Conservation (phyloP, 2,329 filamentous ascomycete genomes). For the Ascocoryne sarcoides region DNA sequence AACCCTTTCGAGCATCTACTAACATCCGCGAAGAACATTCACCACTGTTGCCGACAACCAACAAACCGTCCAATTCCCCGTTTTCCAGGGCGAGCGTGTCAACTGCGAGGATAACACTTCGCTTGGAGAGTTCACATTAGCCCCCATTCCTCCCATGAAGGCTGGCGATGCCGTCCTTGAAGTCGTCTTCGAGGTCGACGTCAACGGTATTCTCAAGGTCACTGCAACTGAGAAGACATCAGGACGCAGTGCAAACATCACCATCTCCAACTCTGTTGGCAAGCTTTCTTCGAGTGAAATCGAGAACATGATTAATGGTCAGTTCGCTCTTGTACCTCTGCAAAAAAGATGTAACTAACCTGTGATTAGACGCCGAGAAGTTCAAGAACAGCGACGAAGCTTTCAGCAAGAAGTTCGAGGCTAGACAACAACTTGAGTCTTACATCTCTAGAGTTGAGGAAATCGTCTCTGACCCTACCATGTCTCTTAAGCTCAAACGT, state of each 20-base stretch:
- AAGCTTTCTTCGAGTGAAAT: conserved; percentile 94
- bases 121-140: conserved; percentile 92
- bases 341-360: conserved; percentile 10
- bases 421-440: conserved; percentile 96
- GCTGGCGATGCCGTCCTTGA: conserved; percentile 95
- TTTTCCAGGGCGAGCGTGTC: conserved; percentile 87
- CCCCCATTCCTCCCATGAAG: conserved; percentile 65
- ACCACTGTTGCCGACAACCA: conserved; percentile 70
- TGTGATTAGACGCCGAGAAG: conserved; percentile 69
- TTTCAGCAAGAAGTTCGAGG: conserved; percentile 99
- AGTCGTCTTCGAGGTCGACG: conserved; percentile 98
- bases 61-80: conserved; percentile 17
- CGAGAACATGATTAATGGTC: conserved; percentile 91
- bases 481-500: conserved; percentile 96
- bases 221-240: conserved; percentile 99
- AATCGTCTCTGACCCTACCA: conserved; percentile 91
- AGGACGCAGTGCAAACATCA: conserved; percentile 97
- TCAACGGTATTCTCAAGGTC: conserved; percentile 99
- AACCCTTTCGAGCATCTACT: conserved; percentile 2
- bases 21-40: conserved; percentile 49
- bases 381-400: conserved; percentile 98
- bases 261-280: conserved; percentile 98
- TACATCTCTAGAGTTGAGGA: conserved; percentile 99
- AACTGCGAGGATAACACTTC: conserved; percentile 99
- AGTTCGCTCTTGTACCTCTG: conserved; percentile 22